A percentile compares a stretch with the other conserved stretches of the same genome.
Conservation (phyloP, 2,329 filamentous ascomycete genomes). For the Myotisia sp. region DNA sequence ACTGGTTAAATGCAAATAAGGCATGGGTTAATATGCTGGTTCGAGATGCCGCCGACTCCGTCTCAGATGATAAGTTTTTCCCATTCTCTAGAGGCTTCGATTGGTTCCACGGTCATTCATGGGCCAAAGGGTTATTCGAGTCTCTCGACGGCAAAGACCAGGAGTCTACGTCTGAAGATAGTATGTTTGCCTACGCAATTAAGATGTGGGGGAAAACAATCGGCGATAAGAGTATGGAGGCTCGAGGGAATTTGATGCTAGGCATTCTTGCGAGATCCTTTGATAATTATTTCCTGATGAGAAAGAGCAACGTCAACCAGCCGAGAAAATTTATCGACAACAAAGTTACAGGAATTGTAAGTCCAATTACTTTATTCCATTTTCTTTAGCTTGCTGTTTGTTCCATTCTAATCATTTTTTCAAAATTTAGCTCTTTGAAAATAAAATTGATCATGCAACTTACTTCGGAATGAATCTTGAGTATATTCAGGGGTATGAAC, state of each 20-base stretch:
- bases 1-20: slow-evolving; percentile 59
- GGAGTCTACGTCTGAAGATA: slow-evolving; percentile 83
- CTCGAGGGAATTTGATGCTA: slow-evolving; percentile 71
- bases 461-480: slow-evolving; percentile 67
- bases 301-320: slow-evolving; percentile 52
- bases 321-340: slow-evolving; percentile 68
- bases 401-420: background rate
- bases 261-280: slow-evolving; percentile 61
- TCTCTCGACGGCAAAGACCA: slow-evolving; percentile 42
- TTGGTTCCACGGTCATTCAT: slow-evolving; percentile 89
- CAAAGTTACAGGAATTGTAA: slow-evolving; percentile 48
- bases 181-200: slow-evolving; percentile 70
- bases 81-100: slow-evolving; percentile 76
- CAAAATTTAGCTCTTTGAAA: slow-evolving; percentile 65
- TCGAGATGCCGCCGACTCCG: slow-evolving; percentile 70
- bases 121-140: slow-evolving; percentile 53
- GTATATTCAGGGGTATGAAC: slow-evolving; percentile 46
- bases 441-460: slow-evolving; percentile 86
- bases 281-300: slow-evolving; percentile 70
- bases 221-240: slow-evolving; percentile 66
- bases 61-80: slow-evolving; percentile 55
- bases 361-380: slow-evolving; percentile 12
- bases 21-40: slow-evolving; percentile 72
- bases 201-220: slow-evolving; percentile 85
- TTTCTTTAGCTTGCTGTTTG: background rate